These are phyloP conservation scores for Colletotrichum falcatum DNA, from an alignment of 2,329 filamentous ascomycete species.

Conservation along the genomic window DNA sequence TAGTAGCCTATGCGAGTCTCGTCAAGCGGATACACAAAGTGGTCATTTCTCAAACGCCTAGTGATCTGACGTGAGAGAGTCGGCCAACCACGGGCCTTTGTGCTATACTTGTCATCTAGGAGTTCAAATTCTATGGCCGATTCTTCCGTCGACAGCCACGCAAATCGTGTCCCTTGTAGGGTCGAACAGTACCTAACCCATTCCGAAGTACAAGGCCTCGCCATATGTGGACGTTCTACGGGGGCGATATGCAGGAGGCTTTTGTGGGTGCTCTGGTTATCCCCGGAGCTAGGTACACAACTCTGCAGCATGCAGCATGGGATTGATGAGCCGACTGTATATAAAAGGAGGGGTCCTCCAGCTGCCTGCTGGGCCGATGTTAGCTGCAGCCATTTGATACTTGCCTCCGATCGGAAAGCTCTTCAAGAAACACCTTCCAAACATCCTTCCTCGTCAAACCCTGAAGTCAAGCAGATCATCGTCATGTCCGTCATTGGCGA, in stretches of 20 bases:
- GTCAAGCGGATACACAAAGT: background rate
- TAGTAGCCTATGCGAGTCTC: background rate
- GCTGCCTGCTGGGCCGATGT: background rate
- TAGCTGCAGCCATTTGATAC: background rate
- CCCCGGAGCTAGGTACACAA: slow-evolving; percentile 16
- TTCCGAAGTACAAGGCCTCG: background rate
- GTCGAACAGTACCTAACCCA: background rate
- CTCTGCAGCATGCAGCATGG: slow-evolving; percentile 16
- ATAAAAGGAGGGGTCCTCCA: background rate
- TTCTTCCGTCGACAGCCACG: background rate
- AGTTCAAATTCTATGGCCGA: background rate
- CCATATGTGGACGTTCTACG: background rate
- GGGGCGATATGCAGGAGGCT: slow-evolving; percentile 3
- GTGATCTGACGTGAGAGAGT: slow-evolving; percentile 35
- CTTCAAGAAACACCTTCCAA: background rate
- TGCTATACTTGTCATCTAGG: background rate
- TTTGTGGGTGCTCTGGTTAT: background rate
- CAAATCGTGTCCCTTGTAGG: background rate
- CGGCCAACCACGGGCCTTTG: slow-evolving; percentile 4
- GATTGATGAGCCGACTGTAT: background rate
- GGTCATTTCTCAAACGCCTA: background rate
- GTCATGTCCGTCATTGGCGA: slow-evolving; percentile 35
- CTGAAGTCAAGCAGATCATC: background rate
- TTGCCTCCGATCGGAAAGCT: background rate
- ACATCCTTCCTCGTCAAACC: background rate